Percentiles rank a stretch among this genome's conserved stretches.
Evolutionary conservation across 2,329 filamentous ascomycete species (phyloP).

Genomic region (Alternaria sp.): DNA sequence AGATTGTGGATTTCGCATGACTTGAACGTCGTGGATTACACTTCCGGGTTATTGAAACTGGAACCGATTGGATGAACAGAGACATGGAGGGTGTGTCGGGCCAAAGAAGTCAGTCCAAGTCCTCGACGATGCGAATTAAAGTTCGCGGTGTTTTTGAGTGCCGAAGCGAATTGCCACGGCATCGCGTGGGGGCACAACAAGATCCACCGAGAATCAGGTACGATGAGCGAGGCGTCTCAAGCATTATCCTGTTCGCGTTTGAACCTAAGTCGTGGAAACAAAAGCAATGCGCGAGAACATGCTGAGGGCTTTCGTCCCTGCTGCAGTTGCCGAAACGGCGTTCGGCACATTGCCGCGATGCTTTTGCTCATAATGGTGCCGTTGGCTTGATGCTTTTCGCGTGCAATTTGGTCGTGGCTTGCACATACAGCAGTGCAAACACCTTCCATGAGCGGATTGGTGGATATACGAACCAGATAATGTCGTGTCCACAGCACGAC

Average conservation of each 20-base stretch:
- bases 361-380: conserved; percentile 1
- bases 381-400: neutral
- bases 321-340: conserved; percentile 28
- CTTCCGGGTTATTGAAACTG: neutral
- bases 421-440: neutral
- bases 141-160: conserved; percentile 13
- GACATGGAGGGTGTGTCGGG: neutral
- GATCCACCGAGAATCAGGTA: conserved; percentile 42
- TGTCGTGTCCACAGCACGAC: conserved; percentile 1
- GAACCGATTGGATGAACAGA: neutral
- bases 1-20: conserved; percentile 2
- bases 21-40: neutral
- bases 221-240: conserved; percentile 31
- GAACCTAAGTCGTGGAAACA: conserved; percentile 33
- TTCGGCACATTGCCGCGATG: conserved; percentile 18
- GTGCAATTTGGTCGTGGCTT: neutral
- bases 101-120: neutral
- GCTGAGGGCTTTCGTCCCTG: conserved; percentile 22
- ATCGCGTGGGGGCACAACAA: conserved; percentile 36
- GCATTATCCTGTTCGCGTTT: conserved; percentile 12
- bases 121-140: neutral
- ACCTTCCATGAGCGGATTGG: neutral
- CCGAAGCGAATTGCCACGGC: conserved; percentile 19
- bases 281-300: conserved; percentile 34
- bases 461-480: neutral